These are phyloP conservation scores for Neurospora intermedia DNA, from an alignment of 495 filamentous ascomycete species.

Conservation along the genomic window DNA sequence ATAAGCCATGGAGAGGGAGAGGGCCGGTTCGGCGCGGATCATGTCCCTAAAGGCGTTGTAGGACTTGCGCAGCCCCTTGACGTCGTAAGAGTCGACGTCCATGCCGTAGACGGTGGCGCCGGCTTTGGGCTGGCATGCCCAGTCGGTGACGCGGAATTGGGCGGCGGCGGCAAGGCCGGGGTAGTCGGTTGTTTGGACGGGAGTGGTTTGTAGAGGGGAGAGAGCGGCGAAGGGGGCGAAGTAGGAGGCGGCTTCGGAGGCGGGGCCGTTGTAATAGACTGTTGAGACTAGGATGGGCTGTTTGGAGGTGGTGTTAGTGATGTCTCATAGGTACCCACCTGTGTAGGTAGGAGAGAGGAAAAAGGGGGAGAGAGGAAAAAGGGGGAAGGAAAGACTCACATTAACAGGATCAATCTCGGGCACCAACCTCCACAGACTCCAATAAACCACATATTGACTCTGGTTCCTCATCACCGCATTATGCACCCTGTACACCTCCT, in stretches of 20 bases:
- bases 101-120: constrained; percentile 33
- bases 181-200: constrained; percentile 23
- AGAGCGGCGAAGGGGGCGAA: constrained; percentile 32
- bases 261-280: constrained; percentile 36
- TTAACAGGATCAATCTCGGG: constrained; percentile 27
- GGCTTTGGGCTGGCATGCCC: constrained; percentile 31
- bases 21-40: constrained; percentile 2
- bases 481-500: constrained; percentile 33
- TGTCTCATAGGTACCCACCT: no score
- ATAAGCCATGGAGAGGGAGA: constrained; percentile 32
- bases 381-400: constrained; percentile 9
- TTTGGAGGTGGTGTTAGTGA: background rate
- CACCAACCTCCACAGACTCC: constrained; percentile 34
- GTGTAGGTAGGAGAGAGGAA: background rate
- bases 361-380: background rate
- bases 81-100: constrained; percentile 33
- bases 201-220: constrained; percentile 19
- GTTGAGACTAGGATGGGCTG: constrained; percentile 36
- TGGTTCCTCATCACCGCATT: constrained; percentile 28
- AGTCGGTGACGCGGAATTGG: constrained; percentile 19
- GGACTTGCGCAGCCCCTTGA: constrained; percentile 26
- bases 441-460: constrained; percentile 29
- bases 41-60: constrained; percentile 31
- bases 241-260: constrained; percentile 24
- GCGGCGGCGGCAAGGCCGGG: constrained; percentile 32